Evolutionary conservation across 2,329 filamentous ascomycete species (phyloP).

Genomic region (Sporothrix inflata): DNA sequence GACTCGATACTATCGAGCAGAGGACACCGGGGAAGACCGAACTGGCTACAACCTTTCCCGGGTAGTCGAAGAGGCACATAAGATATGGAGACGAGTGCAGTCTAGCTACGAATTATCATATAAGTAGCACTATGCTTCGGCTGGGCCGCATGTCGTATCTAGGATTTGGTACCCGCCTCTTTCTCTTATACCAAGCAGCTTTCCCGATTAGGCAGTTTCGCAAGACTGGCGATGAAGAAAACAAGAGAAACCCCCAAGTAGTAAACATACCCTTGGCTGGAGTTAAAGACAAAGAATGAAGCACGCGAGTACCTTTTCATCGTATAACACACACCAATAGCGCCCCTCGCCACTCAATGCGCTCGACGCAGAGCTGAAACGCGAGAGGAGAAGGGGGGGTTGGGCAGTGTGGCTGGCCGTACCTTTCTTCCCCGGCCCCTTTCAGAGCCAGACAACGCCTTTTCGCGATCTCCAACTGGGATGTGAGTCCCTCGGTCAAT

Average conservation of each 20-base stretch:
- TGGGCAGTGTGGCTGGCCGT: neutral
- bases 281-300: neutral
- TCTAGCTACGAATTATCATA: neutral
- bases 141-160: neutral
- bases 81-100: neutral
- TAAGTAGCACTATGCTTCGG: neutral
- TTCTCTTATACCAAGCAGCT: neutral
- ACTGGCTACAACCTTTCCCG: neutral
- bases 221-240: neutral
- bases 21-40: neutral
- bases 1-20: neutral
- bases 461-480: neutral
- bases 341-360: conserved; percentile 1
- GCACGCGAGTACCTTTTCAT: neutral
- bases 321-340: neutral
- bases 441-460: neutral
- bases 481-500: neutral
- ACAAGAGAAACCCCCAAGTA: neutral
- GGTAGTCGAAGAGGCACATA: neutral
- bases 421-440: neutral
- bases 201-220: conserved; percentile 22
- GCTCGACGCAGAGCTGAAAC: conserved; percentile 11
- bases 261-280: neutral
- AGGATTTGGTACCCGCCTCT: neutral
- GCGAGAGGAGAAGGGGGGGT: neutral